These are phyloP conservation scores for Pyracantha coccinea DNA, from an alignment of 331 rosid species.

Conservation along the genomic window DNA sequence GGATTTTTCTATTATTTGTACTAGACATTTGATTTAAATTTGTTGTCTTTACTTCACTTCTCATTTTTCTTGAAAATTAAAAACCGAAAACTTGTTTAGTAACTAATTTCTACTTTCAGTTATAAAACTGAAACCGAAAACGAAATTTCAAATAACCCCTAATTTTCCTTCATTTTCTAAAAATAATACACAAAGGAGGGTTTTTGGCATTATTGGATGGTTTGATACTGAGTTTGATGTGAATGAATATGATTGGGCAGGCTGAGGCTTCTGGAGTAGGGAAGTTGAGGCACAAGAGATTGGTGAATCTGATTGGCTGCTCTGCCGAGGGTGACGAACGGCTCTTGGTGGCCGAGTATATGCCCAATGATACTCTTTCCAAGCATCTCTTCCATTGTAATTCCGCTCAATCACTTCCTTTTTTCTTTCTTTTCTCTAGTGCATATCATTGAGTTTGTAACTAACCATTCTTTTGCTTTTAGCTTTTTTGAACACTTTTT, in stretches of 20 bases:
- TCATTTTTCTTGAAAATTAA: background rate
- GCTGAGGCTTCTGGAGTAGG: conserved; percentile 70
- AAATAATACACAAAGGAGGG: background rate
- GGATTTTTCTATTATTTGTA: background rate
- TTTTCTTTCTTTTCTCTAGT: conserved; percentile 7
- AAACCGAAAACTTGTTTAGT: background rate
- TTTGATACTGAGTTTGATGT: background rate
- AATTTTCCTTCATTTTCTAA: no score
- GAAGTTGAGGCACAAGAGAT: conserved; percentile 59
- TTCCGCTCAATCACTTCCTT: conserved; percentile 9
- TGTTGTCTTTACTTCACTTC: background rate
- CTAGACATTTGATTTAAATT: background rate
- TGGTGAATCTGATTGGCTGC: conserved; percentile 69
- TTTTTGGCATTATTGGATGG: background rate
- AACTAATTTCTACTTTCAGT: no score
- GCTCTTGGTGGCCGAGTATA: conserved; percentile 17
- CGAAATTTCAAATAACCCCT: no score
- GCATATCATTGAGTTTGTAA: background rate
- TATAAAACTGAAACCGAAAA: no score
- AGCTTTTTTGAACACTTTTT: background rate
- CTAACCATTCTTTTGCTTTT: background rate
- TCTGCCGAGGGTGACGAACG: conserved; percentile 76
- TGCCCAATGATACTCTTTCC: conserved; percentile 31
- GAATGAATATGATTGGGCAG: conserved; percentile 24
- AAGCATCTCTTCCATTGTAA: conserved; percentile 78